Evolutionary conservation across 164 flowering plant genomes (phyloP).

Genomic region (Tinospora cordifolia): DNA sequence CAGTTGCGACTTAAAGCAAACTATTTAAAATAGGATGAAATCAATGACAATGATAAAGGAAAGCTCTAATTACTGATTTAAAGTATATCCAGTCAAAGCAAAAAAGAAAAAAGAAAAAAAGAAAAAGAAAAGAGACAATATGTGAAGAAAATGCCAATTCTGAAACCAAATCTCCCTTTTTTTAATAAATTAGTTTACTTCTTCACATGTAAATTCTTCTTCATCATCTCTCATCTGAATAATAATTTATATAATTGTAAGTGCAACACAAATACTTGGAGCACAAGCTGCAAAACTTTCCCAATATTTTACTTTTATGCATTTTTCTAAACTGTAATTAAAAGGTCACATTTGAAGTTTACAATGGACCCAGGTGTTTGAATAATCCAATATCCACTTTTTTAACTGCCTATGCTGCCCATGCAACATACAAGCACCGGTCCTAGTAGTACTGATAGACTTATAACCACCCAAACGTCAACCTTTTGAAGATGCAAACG

Average conservation of each 20-base stretch:
- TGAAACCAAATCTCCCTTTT: not conserved
- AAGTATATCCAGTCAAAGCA: not conserved
- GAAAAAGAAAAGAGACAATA: not conserved
- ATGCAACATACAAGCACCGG: too few species aligned
- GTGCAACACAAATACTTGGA: too few species aligned
- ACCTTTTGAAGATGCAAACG: not conserved
- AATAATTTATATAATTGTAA: not conserved
- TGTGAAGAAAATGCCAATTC: not conserved
- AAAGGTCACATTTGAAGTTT: too few species aligned
- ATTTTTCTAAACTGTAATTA: too few species aligned
- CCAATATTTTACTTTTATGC: too few species aligned
- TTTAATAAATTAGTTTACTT: not conserved
- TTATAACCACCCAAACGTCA: not conserved
- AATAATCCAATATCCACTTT: too few species aligned
- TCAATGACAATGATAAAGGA: not conserved
- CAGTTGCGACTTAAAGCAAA: not conserved
- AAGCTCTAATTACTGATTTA: not conserved
- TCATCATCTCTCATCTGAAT: not conserved
- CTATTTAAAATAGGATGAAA: slow-evolving; percentile 1
- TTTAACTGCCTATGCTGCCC: too few species aligned
- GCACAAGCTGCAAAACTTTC: too few species aligned
- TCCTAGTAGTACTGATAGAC: not conserved
- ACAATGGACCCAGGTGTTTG: too few species aligned
- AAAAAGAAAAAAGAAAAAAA: too few species aligned
- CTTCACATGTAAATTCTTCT: not conserved